Conservation (phyloP, 768 basidiomycete genomes). For the Phaeotremella fagi region DNA sequence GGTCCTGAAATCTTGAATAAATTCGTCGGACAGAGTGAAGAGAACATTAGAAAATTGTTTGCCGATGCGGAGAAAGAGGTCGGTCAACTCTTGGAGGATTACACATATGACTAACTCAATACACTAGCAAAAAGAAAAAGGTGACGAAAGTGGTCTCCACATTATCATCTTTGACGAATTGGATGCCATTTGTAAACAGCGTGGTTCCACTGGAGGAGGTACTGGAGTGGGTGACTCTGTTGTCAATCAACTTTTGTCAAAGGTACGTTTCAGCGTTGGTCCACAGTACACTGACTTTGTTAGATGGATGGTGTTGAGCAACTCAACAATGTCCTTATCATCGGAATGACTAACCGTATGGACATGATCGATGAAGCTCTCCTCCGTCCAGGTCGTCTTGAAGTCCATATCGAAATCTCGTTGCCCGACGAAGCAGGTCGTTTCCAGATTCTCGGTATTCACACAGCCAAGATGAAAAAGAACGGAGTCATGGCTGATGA, state of each 20-base stretch:
- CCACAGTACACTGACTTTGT: not conserved
- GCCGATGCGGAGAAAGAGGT: slow-evolving; percentile 98
- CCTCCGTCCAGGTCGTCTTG: slow-evolving; percentile 93
- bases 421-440: slow-evolving; percentile 91
- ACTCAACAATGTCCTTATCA: slow-evolving; percentile 97
- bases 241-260: slow-evolving; percentile 95
- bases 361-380: slow-evolving; percentile 99
- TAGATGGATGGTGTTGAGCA: slow-evolving; percentile 99
- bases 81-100: slow-evolving; percentile 15
- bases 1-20: slow-evolving; percentile 97
- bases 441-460: slow-evolving; percentile 87
- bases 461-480: slow-evolving; percentile 86
- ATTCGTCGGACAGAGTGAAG: slow-evolving; percentile 93
- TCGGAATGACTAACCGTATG: slow-evolving; percentile 96
- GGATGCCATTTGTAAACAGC: slow-evolving; percentile 97
- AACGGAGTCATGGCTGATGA: slow-evolving; percentile 86
- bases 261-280: slow-evolving; percentile 55
- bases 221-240: slow-evolving; percentile 99
- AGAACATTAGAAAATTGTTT: slow-evolving; percentile 95
- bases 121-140: slow-evolving; percentile 98
- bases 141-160: slow-evolving; percentile 92
- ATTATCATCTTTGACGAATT: slow-evolving; percentile 99
- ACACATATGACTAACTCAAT: slow-evolving; percentile 43
- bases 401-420: slow-evolving; percentile 99
- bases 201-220: slow-evolving; percentile 82